A percentile compares a stretch with the other conserved stretches of the same genome.
phyloP scores from a whole-genome alignment of 257 asterid species.

The Solanum etuberosum region DNA sequence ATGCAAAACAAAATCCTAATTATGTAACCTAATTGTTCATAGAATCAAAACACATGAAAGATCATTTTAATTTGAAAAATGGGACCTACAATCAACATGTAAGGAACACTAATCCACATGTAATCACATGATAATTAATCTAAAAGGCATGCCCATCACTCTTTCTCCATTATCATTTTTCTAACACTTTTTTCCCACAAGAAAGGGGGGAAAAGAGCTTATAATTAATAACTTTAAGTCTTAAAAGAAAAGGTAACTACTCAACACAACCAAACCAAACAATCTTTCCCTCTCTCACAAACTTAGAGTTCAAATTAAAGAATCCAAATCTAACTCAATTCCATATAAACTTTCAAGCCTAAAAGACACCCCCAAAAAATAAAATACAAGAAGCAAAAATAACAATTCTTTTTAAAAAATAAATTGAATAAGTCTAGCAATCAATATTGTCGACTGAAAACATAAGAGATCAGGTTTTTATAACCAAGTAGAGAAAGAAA shows the following conservation, averaged over 20 bases:
- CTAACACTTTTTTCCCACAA: background rate
- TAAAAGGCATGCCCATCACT: constrained; percentile 20
- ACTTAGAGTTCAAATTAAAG: constrained; percentile 61
- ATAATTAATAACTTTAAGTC: background rate
- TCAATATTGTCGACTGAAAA: background rate
- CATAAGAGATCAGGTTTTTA: background rate
- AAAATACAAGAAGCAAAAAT: background rate
- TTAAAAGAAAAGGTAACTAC: background rate
- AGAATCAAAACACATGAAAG: constrained; percentile 49
- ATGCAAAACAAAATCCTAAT: constrained; percentile 12
- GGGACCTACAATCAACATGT: constrained; percentile 30
- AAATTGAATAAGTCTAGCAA: background rate
- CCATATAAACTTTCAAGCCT: constrained; percentile 5
- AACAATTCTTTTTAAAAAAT: background rate
- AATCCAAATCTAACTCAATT: constrained; percentile 16
- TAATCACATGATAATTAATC: constrained; percentile 51
- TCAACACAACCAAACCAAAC: constrained; percentile 1
- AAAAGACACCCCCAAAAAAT: background rate
- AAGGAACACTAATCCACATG: constrained; percentile 30
- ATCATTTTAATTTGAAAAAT: constrained; percentile 2
- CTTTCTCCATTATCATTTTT: constrained; percentile 6
- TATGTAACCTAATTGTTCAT: constrained; percentile 2
- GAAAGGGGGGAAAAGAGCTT: background rate
- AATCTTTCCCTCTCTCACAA: constrained; percentile 42
- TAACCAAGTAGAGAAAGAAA: background rate